Evolutionary conservation across 1,284 basidiomycete genomes (phyloP).

Genomic region (Cerrena zonata): DNA sequence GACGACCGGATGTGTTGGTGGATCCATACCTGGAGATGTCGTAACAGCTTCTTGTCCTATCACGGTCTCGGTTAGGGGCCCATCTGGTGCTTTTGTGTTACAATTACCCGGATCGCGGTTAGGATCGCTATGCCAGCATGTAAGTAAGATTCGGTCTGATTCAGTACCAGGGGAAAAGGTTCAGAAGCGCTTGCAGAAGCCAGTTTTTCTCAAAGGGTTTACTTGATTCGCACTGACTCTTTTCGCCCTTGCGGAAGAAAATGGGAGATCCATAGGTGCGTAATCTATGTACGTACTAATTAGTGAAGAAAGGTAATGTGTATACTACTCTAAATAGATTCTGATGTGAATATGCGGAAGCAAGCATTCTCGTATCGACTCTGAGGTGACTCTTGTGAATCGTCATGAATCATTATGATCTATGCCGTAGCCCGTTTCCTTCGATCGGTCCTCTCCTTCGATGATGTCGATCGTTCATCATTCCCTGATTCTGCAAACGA

Average conservation of each 20-base stretch:
- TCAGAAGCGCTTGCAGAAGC: not conserved
- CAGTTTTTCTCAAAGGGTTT: not conserved
- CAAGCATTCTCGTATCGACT: not conserved
- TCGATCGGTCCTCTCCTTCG: conserved; percentile 19
- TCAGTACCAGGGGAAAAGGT: not conserved
- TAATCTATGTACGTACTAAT: conserved; percentile 13
- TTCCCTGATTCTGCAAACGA: conserved; percentile 13
- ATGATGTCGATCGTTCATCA: conserved; percentile 12
- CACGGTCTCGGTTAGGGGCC: not conserved
- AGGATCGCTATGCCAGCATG: not conserved
- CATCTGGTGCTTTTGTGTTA: not conserved
- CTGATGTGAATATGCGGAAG: conserved; percentile 5
- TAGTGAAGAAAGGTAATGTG: conserved; percentile 8
- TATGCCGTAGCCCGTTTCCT: conserved; percentile 24
- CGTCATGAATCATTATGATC: no score
- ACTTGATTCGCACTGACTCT: not conserved
- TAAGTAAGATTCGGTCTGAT: not conserved
- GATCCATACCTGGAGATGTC: not conserved
- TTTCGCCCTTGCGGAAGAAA: not conserved
- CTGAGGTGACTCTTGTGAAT: no score
- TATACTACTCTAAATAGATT: conserved; percentile 10
- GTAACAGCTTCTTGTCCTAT: not conserved
- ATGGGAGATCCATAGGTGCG: not conserved
- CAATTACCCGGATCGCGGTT: not conserved
- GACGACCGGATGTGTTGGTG: not conserved